Base-by-base conservation (phyloP, 73 alveolate species). In the Symbiodinium pilosum region DNA sequence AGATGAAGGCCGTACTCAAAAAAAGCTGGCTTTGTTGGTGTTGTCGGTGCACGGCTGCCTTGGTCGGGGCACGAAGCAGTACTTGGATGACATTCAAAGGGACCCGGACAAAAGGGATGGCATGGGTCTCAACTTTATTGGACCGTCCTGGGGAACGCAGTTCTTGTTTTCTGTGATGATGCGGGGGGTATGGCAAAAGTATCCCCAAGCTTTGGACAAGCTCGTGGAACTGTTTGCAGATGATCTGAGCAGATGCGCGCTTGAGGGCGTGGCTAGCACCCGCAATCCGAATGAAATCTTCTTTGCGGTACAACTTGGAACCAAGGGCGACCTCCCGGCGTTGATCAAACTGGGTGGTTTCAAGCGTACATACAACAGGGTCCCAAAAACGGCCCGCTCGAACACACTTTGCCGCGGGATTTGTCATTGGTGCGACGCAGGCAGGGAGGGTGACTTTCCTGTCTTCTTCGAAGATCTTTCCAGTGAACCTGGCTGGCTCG, bases 271-370 rank as follows among this genome's bases (percentile, higher is more conserved):
- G 30, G 32, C 36, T 2, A 28, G 41, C 34, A 28, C 8, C 1
- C 71, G 38, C 34, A 43, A 43, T 20, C 21, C 43, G 3, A 28
- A 52, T 4, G 28, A 12, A 11, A 59, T 9, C 38, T 3, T 87
- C 40, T 54, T 84, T 51, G 24, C 21, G 9, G 77, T 41, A 3
- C 94, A 87, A 12, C n/a, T 87, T 1, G 85, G 84, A 1, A 38
- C 64, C 24, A 87, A 87, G 69, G 94, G 94, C 2, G 94, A 87
- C 36, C 71, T 56, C 4, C 94, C 94, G 12, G 94, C 94, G 26
- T 69, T 87, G 18, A 24, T 34, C 2, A 39, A 40, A 4, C 2
- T 59, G 1, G 94, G 94, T 0, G 52, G 56, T 1, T 32, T 87
- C 42, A 88, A 88, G 26, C 30, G 83, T 2, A 20, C 26, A 43